phyloP scores from a whole-genome alignment of 2,329 filamentous ascomycete species.

The Nemania sp. region DNA sequence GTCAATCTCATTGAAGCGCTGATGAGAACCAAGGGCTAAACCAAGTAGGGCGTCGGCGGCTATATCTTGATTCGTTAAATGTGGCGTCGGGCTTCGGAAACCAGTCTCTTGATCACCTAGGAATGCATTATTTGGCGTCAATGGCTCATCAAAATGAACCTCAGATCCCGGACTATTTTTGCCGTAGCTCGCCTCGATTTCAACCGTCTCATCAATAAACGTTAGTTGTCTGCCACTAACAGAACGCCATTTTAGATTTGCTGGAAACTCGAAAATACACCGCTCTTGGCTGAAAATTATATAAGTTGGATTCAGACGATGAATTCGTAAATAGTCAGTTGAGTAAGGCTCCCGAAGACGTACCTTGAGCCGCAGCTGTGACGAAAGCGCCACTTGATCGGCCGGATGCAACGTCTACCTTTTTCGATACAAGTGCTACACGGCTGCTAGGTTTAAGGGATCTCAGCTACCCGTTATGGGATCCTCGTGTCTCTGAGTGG shows the following conservation, averaged over 20 bases:
- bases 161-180: too few relatives aligned
- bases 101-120: not conserved
- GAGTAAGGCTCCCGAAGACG: not conserved
- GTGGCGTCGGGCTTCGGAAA: not conserved
- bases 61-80: not conserved
- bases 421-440: slow-evolving; percentile 11
- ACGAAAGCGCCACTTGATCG: slow-evolving; percentile 16
- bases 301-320: not conserved
- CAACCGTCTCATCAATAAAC: slow-evolving; percentile 22
- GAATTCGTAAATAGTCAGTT: not conserved
- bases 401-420: not conserved
- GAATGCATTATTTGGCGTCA: not conserved
- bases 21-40: not conserved
- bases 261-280: slow-evolving; percentile 9
- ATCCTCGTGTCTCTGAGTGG: too few relatives aligned
- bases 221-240: not conserved
- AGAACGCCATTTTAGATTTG: slow-evolving; percentile 9
- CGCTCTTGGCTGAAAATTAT: not conserved
- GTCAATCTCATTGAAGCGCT: too few relatives aligned
- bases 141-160: not conserved
- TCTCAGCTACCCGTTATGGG: too few relatives aligned
- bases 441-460: not conserved
- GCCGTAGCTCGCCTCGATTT: slow-evolving; percentile 8
- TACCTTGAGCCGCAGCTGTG: slow-evolving; percentile 18
- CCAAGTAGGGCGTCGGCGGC: not conserved